Base-by-base conservation (phyloP, 495 filamentous ascomycete genomes). In the Annulohypoxylon stygium region DNA sequence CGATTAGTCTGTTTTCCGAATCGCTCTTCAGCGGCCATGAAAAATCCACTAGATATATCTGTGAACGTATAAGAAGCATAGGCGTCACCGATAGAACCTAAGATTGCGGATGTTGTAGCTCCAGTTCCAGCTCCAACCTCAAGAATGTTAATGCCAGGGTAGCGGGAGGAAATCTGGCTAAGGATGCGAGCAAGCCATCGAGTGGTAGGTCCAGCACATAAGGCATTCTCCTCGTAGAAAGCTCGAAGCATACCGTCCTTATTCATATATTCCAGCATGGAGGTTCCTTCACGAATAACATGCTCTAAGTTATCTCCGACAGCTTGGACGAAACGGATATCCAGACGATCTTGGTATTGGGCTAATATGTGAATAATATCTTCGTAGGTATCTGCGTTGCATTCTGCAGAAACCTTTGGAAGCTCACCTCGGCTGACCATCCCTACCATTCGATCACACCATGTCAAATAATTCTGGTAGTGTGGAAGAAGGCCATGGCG, bases 71-170 rank as follows among this genome's bases (percentile, higher is more conserved):
- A 86, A 16, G 26, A 34, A 12, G 51, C 30, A 36, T 34, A 55
- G 4, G 51, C 26, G 1, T 36, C 51, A 30, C 51, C 51, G 30
- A 55, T 34, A 16, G 51, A 34, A 7, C 30, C 51, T 16, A 55
- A n/a, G 0, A 55, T 25, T 4, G 51, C 26, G 2, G 30, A 36
- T 7, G 36, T 83, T 12, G 84, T 75, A 12, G 77, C 82, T 0
- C 86, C 86, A 2, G 85, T 85, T 1, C 81, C 83, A 16, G 80
- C 83, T 45, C 88, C 87, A 53, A 89, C 80, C 64, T 89, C 87
- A 25, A 89, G 51, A 10, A 55, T 55, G 4, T 55, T 55, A 12
- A 36, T 36, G 14, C 30, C 30, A 3, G 51, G 51, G n/a, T 55
- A 53, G 11, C 50, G 50, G 11, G 50, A 11, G 4, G 50, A 53